Percentiles rank a stretch among this genome's conserved stretches.
phyloP scores from a whole-genome alignment of 768 basidiomycete species.

The Kwoniella bestiolae region DNA sequence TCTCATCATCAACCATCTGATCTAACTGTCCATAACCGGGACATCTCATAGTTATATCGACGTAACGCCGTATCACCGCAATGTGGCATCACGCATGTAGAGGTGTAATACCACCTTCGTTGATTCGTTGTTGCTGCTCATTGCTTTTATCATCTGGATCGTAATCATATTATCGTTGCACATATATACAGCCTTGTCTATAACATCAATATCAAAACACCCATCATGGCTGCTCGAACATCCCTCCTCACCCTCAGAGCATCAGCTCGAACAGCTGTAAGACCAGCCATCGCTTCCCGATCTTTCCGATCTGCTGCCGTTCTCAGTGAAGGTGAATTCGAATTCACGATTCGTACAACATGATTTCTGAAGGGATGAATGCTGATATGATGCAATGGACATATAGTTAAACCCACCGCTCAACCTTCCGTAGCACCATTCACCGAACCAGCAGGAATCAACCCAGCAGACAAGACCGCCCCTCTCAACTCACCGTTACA shows the following conservation, averaged over 20 bases:
- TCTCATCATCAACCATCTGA: not conserved
- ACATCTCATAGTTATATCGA: not conserved
- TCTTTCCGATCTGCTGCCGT: constrained; percentile 27
- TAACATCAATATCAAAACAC: not conserved
- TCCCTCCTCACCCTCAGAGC: constrained; percentile 22
- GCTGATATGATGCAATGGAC: not conserved
- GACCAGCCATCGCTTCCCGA: constrained; percentile 22
- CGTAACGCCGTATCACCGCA: constrained; percentile 9
- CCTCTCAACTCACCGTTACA: constrained; percentile 79
- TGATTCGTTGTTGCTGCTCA: constrained; percentile 26
- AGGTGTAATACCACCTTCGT: constrained; percentile 16
- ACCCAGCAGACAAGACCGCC: constrained; percentile 75
- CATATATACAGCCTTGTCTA: not conserved
- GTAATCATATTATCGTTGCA: not conserved
- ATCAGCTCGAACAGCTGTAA: constrained; percentile 17
- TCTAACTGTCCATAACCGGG: not conserved
- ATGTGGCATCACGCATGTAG: constrained; percentile 7
- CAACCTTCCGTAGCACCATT: constrained; percentile 67
- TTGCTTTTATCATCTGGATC: not conserved
- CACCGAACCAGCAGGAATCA: constrained; percentile 83
- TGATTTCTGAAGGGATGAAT: not conserved
- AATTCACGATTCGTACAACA: constrained; percentile 2
- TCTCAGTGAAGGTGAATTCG: constrained; percentile 18
- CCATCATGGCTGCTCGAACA: constrained; percentile 24
- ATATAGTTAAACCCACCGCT: constrained; percentile 28